These are phyloP conservation scores for Beta lomatogona DNA, from an alignment of 179 eudicot species.

Conservation along the genomic window DNA sequence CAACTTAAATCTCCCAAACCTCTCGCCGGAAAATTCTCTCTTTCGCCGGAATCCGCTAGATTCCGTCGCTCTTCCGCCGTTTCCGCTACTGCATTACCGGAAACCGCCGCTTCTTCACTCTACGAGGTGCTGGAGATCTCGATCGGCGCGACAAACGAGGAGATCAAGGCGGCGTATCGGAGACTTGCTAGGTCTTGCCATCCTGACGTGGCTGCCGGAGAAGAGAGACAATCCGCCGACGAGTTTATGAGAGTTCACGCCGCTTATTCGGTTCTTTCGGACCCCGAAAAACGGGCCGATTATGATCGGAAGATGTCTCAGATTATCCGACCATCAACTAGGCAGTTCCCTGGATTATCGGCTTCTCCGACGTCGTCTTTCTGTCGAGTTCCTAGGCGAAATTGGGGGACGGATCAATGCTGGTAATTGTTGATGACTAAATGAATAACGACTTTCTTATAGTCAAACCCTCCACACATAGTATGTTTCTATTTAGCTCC, in stretches of 20 bases:
- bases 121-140: constrained; percentile 66
- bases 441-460: no score
- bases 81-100: not conserved
- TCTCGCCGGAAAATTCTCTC: constrained; percentile 1
- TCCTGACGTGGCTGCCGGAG: constrained; percentile 47
- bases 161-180: constrained; percentile 74
- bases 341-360: constrained; percentile 11
- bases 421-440: not conserved
- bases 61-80: constrained; percentile 17
- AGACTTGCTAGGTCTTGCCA: constrained; percentile 57
- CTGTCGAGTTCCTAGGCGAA: constrained; percentile 18
- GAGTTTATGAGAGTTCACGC: constrained; percentile 57
- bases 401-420: constrained; percentile 33
- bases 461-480: not conserved
- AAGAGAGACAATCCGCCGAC: constrained; percentile 32
- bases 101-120: constrained; percentile 34
- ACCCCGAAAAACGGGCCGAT: constrained; percentile 65
- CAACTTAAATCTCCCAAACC: constrained; percentile 12
- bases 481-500: not conserved
- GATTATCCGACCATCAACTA: not conserved
- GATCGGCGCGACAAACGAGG: constrained; percentile 44
- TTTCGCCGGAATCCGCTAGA: not conserved
- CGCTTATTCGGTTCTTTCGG: constrained; percentile 72
- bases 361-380: constrained; percentile 20
- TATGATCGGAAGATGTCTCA: constrained; percentile 33